Conservation (phyloP, 768 basidiomycete genomes). For the Agaricus bisporus region DNA sequence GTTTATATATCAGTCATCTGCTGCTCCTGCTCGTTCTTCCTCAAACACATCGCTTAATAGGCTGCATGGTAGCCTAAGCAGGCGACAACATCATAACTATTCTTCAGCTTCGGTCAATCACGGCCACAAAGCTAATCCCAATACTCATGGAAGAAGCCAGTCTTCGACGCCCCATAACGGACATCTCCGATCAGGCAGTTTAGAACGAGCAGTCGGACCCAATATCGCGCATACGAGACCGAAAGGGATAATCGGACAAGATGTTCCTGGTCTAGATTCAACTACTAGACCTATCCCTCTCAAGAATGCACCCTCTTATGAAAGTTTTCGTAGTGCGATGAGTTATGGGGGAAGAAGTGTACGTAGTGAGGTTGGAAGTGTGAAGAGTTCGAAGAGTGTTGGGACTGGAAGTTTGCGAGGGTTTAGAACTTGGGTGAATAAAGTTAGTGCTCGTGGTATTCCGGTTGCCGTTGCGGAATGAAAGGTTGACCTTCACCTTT, state of each 20-base stretch:
- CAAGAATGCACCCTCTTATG: constrained; percentile 32
- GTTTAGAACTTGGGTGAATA: constrained; percentile 36
- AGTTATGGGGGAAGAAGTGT: constrained; percentile 36
- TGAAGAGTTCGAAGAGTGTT: constrained; percentile 29
- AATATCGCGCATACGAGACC: constrained; percentile 7
- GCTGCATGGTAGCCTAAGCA: neutral
- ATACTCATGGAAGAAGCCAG: neutral
- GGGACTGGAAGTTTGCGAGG: constrained; percentile 23
- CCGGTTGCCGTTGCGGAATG: constrained; percentile 9
- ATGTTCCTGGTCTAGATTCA: neutral
- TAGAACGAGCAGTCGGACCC: constrained; percentile 2
- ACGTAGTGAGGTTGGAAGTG: constrained; percentile 32
- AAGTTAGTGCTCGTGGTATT: constrained; percentile 16
- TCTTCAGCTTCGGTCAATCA: neutral
- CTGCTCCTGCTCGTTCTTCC: constrained; percentile 3
- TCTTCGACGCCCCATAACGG: neutral
- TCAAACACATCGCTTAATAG: constrained; percentile 11
- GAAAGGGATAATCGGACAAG: constrained; percentile 4
- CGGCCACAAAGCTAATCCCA: neutral
- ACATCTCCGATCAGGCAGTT: neutral
- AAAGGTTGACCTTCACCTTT: neutral
- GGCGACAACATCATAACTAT: neutral
- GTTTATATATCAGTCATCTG: constrained; percentile 1
- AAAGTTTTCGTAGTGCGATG: constrained; percentile 39
- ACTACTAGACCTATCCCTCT: neutral